Base-by-base conservation (phyloP, 768 basidiomycete species). In the Naganishia friedmannii region DNA sequence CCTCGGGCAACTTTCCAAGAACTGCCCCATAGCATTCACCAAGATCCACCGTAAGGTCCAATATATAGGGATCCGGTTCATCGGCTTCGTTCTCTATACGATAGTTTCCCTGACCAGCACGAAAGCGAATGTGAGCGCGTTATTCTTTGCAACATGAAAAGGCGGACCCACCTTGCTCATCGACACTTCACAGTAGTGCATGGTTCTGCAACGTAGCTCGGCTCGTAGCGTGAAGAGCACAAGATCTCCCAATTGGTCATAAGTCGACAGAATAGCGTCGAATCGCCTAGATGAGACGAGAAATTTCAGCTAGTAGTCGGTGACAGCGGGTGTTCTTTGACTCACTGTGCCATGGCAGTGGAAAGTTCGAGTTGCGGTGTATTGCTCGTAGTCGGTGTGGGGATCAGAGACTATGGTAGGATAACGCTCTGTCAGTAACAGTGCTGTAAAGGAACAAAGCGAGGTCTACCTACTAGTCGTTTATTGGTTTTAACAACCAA, bases 21-120 rank as follows among this genome's bases (percentile, higher is more conserved):
- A 88, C 84, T 69, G 86, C 85, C 69, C 90, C 91, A 70, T 94
- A 90, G 74, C 87, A 88, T 74, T 87, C 85, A 23, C 87, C 86
- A 3, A 98, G 82, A 73, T 93, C 90, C 12, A 84, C 83, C 74
- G 93, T 96, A 63, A 97, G 84, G 78, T 95, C 92, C 34, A 90
- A 84, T 60, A 96, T 85, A 77, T 92, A 88, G 10, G 91, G 87
- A 78, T 98, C 95, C 0, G 93, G 95, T 76, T 95, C 93, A n/a
- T 86, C 85, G 5, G 89, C 88, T 79, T 94, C 93, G 72, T 87
- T 86, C 31, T 90, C 89, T 29, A 92, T 84, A 57, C 85, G 84
- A 78, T 95, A 95, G 71, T 91, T 89, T 42, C 93, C 92, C 93
- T 96, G 74, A 5, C 75, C 7, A 48, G 54, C 23, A 39, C 45